Percentiles rank a stretch among this genome's conserved stretches.
Conservation (phyloP, 805 yeast genomes). For the Saccharomycopsis selenospora region DNA sequence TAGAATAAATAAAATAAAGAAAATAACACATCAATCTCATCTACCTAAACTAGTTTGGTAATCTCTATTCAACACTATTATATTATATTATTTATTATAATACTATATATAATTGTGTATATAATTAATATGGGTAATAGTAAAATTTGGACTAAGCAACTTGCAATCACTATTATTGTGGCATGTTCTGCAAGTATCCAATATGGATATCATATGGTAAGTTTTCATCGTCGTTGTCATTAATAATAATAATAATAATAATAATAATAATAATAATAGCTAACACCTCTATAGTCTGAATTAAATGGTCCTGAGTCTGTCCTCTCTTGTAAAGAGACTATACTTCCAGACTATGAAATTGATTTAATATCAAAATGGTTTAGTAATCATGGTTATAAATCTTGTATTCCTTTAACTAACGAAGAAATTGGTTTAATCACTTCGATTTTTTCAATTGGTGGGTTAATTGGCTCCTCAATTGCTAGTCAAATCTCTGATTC, state of each 20-base stretch:
- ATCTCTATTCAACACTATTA: too few species aligned
- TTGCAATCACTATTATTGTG: background rate
- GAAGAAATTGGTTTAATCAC: conserved; percentile 66
- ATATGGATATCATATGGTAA: conserved; percentile 1
- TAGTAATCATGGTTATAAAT: conserved; percentile 28
- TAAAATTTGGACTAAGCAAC: background rate
- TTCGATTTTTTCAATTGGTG: conserved; percentile 78
- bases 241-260: too few species aligned
- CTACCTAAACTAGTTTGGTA: too few species aligned
- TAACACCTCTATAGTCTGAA: background rate
- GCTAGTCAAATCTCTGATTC: conserved; percentile 59
- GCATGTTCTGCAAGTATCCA: background rate
- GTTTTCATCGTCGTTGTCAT: background rate
- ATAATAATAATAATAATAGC: too few species aligned
- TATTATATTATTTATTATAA: too few species aligned
- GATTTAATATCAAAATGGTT: conserved; percentile 29
- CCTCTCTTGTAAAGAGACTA: background rate
- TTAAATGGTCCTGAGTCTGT: background rate
- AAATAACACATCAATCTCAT: too few species aligned
- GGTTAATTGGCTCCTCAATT: conserved; percentile 63
- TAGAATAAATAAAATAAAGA: too few species aligned
- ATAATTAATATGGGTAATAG: background rate
- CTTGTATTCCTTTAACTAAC: conserved; percentile 51
- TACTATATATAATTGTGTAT: background rate
- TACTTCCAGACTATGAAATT: background rate